A percentile compares a stretch with the other conserved stretches of the same genome.
Evolutionary conservation across 768 basidiomycete genomes (phyloP).

Genomic region (Lentinula aciculospora): DNA sequence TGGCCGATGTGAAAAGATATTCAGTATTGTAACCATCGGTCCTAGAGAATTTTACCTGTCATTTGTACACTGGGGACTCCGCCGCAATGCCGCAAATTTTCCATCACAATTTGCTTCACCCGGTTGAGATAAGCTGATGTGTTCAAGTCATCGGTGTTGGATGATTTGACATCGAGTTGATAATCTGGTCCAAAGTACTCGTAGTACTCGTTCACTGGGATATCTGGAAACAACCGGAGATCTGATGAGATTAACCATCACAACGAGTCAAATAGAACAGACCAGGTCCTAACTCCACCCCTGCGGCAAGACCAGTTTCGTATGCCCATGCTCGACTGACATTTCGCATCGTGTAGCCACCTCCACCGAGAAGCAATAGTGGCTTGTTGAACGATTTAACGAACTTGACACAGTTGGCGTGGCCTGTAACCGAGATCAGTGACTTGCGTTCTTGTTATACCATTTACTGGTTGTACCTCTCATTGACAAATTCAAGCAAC

Average conservation of each 20-base stretch:
- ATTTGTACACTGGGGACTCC: slow-evolving; percentile 93
- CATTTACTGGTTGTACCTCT: slow-evolving; percentile 43
- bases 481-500: slow-evolving; percentile 96
- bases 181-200: slow-evolving; percentile 99
- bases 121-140: slow-evolving; percentile 90
- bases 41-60: slow-evolving; percentile 46
- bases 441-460: background rate
- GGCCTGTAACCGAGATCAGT: slow-evolving; percentile 43
- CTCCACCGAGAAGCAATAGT: slow-evolving; percentile 90
- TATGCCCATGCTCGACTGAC: slow-evolving; percentile 97
- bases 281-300: slow-evolving; percentile 88
- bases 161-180: slow-evolving; percentile 88
- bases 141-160: slow-evolving; percentile 95
- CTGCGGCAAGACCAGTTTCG: slow-evolving; percentile 97
- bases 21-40: background rate
- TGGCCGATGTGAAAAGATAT: slow-evolving; percentile 22
- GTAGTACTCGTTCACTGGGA: slow-evolving; percentile 98
- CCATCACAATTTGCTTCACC: slow-evolving; percentile 86
- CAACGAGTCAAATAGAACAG: slow-evolving; percentile 15
- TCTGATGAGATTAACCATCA: background rate
- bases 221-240: slow-evolving; percentile 48
- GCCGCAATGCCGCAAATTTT: slow-evolving; percentile 79
- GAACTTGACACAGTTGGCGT: slow-evolving; percentile 96
- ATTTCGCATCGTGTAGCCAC: slow-evolving; percentile 98
- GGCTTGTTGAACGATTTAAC: slow-evolving; percentile 96